Conservation (phyloP, 106 monocot species). For the Allium sativum region DNA sequence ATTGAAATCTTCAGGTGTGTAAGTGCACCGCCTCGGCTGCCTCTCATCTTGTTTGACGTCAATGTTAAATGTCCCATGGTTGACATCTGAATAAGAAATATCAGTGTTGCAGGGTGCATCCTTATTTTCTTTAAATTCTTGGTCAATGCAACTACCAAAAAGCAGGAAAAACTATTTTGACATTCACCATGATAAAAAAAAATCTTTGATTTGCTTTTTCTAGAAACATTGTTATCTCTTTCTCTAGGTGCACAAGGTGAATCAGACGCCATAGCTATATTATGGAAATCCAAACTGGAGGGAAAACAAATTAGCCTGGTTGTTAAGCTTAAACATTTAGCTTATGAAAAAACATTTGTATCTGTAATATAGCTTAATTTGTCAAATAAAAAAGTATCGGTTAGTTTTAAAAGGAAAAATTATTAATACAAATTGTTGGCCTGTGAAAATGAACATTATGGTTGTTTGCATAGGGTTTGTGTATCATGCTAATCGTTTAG, state of each 20-base stretch:
- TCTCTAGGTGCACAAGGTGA: slow-evolving; percentile 3
- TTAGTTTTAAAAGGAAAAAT: no score
- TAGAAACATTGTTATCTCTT: background rate
- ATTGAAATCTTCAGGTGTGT: slow-evolving; percentile 41
- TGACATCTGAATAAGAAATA: slow-evolving; percentile 8
- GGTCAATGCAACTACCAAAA: background rate
- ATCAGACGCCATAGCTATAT: slow-evolving; percentile 3
- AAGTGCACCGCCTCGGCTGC: slow-evolving; percentile 12
- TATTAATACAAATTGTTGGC: no score
- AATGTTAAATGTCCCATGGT: slow-evolving; percentile 5
- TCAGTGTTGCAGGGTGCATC: slow-evolving; percentile 5
- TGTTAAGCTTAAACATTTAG: no score
- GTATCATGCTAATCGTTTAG: slow-evolving; percentile 98
- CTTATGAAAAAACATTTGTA: no score
- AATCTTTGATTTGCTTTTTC: slow-evolving; percentile 4
- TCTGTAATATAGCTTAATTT: no score
- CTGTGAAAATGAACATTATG: no score
- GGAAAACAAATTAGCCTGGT: no score
- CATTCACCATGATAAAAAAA: slow-evolving; percentile 6
- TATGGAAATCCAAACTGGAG: no score
- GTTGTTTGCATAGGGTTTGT: slow-evolving; percentile 51
- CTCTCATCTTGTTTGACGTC: slow-evolving; percentile 3
- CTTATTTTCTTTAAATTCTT: slow-evolving; percentile 7
- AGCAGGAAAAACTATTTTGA: slow-evolving; percentile 15
- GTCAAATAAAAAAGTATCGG: no score